Base-by-base conservation (phyloP, 2,329 filamentous ascomycete genomes). In the Emydomyces testavorans region DNA sequence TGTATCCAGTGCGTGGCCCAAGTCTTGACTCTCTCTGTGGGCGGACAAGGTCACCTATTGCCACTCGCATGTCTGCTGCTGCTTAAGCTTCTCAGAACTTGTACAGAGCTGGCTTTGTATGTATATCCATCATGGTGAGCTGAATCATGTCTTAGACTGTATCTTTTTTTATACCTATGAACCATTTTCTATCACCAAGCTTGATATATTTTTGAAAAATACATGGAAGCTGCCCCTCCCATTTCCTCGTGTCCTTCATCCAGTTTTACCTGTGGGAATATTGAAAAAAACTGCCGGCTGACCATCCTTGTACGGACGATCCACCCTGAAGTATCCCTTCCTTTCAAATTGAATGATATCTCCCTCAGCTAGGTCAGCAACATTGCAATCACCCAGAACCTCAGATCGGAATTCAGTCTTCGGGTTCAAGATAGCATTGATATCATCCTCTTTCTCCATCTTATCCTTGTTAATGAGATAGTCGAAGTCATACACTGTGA, bases 321-420 rank as follows among this genome's bases (percentile, higher is more conserved):
- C 90, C 21, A 94, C 81, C 45, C 90, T 76, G 72, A 85, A 96
- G 69, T 86, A 96, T 1, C 89, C 90, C 67, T 90, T 87, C 52
- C 90, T 77, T 73, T 96, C 90, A 38, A 96, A 83, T 71, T 96
- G 92, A 57, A 96, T 87, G 53, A 96, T 90, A 58, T 94, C 88
- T 60, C 87, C 85, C 63, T 80, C 81, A 74, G 87, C 88, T 38
- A 95, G 72, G 53, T 79, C 73, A 0, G 76, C 75, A 0, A 94
- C 82, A 58, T 89, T 93, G 60, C 79, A 81, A 60, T 95, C 90
- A 21, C 85, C 88, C 46, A 85, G 64, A 1, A 84, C 86, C 54
- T 83, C 77, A 45, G 82, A 82, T 66, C 81, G 80, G 49, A 77
- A 80, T 60, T 85, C 81, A 0, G 87, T 94, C 47, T 80, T 72